These are phyloP conservation scores for Amaranthus tricolor DNA, from an alignment of 179 eudicot genomes.

Conservation along the genomic window DNA sequence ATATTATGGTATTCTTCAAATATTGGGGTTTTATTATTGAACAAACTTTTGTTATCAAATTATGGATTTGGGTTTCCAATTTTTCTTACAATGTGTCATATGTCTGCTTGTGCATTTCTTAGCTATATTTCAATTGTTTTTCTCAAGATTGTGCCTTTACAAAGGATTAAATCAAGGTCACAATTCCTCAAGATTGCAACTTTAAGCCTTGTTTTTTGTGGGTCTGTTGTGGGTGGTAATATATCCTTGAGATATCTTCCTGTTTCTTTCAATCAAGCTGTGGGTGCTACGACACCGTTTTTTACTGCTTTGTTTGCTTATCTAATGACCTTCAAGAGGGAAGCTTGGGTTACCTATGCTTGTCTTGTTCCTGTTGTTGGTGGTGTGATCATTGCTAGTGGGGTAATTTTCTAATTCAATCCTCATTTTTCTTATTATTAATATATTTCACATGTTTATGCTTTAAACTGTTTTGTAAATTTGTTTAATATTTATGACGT, in stretches of 20 bases:
- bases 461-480: too few species aligned
- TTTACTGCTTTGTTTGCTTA: constrained; percentile 90
- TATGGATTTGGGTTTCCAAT: constrained; percentile 83
- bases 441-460: background rate
- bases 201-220: constrained; percentile 76
- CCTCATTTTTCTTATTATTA: background rate
- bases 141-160: constrained; percentile 62
- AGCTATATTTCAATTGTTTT: constrained; percentile 74
- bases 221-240: constrained; percentile 89
- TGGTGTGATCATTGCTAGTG: constrained; percentile 95
- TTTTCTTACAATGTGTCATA: constrained; percentile 90
- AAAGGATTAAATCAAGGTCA: constrained; percentile 65
- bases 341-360: constrained; percentile 76
- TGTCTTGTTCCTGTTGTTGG: constrained; percentile 86
- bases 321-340: constrained; percentile 74
- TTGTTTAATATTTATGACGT: too few species aligned
- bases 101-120: constrained; percentile 78
- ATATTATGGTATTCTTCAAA: constrained; percentile 82
- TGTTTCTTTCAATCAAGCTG: constrained; percentile 93
- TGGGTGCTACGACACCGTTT: constrained; percentile 96
- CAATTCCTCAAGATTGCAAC: constrained; percentile 64
- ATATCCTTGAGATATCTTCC: constrained; percentile 71
- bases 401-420: constrained; percentile 43
- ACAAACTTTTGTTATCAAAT: constrained; percentile 69
- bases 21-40: constrained; percentile 78